Conservation (phyloP, 106 monocot species). For the Dioscorea zingiberensis region DNA sequence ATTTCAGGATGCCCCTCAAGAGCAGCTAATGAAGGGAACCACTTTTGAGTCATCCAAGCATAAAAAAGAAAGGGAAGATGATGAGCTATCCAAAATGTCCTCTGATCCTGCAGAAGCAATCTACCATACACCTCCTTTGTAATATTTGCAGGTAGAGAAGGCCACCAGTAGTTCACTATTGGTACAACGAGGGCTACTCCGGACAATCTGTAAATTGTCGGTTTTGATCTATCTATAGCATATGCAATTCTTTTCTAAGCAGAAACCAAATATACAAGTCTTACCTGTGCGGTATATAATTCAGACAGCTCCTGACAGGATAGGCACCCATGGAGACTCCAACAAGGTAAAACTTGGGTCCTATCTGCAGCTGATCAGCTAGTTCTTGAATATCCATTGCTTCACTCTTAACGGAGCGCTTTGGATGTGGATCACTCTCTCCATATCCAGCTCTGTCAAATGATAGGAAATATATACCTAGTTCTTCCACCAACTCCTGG, state of each 20-base stretch:
- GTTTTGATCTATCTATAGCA: background rate
- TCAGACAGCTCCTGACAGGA: constrained; percentile 32
- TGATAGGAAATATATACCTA: constrained; percentile 27
- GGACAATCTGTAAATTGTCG: constrained; percentile 19
- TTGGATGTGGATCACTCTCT: constrained; percentile 53
- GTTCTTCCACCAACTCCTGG: constrained; percentile 39
- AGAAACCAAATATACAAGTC: too few species aligned
- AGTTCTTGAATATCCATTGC: constrained; percentile 43
- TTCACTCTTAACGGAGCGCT: constrained; percentile 25
- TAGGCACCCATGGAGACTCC: constrained; percentile 45
- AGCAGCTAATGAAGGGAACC: constrained; percentile 5
- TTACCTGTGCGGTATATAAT: constrained; percentile 55
- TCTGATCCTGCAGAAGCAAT: constrained; percentile 11
- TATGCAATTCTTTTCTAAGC: background rate
- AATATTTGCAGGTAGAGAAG: constrained; percentile 23
- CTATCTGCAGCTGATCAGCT: constrained; percentile 40
- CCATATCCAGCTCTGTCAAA: constrained; percentile 60
- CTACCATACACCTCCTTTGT: constrained; percentile 10
- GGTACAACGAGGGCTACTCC: constrained; percentile 39
- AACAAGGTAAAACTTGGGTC: constrained; percentile 32
- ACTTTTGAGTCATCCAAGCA: constrained; percentile 46
- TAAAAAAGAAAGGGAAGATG: constrained; percentile 27
- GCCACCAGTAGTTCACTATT: constrained; percentile 44
- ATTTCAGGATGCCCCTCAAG: constrained; percentile 6
- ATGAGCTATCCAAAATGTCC: constrained; percentile 34